Base-by-base conservation (phyloP, 805 yeast species). In the Blastobotrys muscicola region DNA sequence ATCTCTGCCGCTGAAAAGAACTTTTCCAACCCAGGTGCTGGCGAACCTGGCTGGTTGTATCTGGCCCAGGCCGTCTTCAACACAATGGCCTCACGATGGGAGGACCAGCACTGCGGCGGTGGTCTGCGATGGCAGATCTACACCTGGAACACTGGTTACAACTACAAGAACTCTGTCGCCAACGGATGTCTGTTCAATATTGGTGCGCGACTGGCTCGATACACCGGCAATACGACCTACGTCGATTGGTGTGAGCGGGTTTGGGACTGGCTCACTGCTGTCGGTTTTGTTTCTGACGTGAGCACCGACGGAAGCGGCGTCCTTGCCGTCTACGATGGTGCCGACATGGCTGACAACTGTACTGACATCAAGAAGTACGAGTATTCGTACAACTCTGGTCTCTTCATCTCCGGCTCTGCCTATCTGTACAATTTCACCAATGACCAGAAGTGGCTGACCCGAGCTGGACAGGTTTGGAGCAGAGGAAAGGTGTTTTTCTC, bases 111-210 rank as follows among this genome's bases (percentile, higher is more conserved):
- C 54, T 79, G 85, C 60, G 70, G 64, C 36, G 95, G 95, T 41
- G 95, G 95, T 2, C 69, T 85, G 45, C 75, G 95, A 65, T 85
- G 95, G 95, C 95, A 85, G 68, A 86, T 85, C 51, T 86, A 82
- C 65, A 72, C 81, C 42, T 85, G 87, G 86, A 86, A 86, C 61
- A 70, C 84, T 6, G 95, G 95, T 48, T 85, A 85, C 61, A 78
- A 82, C 60, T 85, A 85, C 65, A 85, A 85, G 61, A 86, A 86
- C 65, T 66, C 89, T n/a, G 83, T 85, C 51, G 74, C 92, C n/a
- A 85, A 85, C 60, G 94, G 94, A 2, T 76, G 84, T 51, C 63
- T 86, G 42, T 85, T 86, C 72, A 78, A 81, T 51, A 65, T 85
- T 35, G 89, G 85, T 16, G 92, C 94, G 2, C 73, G 95, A 50